Evolutionary conservation across 2,329 filamentous ascomycete species (phyloP).

Genomic region (Cladosporium velox): DNA sequence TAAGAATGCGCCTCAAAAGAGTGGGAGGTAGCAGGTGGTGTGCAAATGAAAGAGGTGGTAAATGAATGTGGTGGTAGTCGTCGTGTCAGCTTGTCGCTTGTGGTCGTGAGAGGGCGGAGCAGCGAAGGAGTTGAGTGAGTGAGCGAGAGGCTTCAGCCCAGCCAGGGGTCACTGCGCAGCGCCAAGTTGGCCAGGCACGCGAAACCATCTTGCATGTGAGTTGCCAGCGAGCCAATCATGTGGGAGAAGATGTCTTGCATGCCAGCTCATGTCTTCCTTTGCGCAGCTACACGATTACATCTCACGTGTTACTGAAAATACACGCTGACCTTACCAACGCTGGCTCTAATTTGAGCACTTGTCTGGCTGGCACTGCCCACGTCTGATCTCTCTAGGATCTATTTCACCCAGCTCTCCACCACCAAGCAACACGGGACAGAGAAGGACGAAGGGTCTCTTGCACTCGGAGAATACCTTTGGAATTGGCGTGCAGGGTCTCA

Average conservation of each 20-base stretch:
- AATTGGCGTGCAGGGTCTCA: not conserved
- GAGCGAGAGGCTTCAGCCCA: not conserved
- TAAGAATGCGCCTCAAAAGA: conserved; percentile 17
- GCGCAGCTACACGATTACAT: conserved; percentile 6
- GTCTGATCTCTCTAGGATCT: not conserved
- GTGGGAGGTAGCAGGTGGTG: conserved; percentile 17
- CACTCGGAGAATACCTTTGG: not conserved
- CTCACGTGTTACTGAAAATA: not conserved
- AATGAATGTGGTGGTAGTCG: conserved; percentile 14
- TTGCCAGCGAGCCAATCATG: not conserved
- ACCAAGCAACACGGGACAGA: not conserved
- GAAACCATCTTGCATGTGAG: conserved; percentile 8
- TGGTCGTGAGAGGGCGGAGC: conserved; percentile 11
- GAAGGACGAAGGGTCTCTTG: not conserved
- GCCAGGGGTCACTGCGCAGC: conserved; percentile 7
- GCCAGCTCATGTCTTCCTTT: conserved; percentile 17
- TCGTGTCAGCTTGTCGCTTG: conserved; percentile 10
- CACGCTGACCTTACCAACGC: not conserved
- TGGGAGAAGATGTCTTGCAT: conserved; percentile 13
- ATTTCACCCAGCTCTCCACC: not conserved
- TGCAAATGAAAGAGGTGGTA: conserved; percentile 6
- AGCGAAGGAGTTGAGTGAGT: not conserved
- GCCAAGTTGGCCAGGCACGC: conserved; percentile 14
- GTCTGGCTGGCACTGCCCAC: not conserved
- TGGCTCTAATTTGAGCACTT: not conserved